Evolutionary conservation across 1,139 yeast genomes (phyloP).

Genomic region (Kurtzmaniella quercitrusa): DNA sequence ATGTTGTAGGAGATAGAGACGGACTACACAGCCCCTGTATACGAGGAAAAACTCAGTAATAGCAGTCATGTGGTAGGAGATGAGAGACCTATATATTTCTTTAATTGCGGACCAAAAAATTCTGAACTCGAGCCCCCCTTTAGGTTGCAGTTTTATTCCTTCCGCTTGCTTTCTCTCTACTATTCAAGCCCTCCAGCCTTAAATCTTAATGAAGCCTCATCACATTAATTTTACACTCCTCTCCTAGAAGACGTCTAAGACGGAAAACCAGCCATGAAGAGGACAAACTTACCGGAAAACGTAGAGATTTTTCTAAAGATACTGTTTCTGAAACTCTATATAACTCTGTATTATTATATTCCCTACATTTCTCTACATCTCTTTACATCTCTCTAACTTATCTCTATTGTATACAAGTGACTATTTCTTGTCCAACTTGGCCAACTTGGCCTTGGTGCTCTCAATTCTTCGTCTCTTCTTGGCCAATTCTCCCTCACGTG

Average conservation of each 20-base stretch:
- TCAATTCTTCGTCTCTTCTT: constrained; percentile 77
- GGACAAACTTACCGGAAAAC: no score
- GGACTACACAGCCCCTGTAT: background rate
- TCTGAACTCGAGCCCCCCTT: no score
- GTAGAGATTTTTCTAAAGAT: no score
- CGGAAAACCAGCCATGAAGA: no score
- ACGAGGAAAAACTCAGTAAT: background rate
- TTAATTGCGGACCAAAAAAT: no score
- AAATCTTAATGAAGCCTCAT: background rate
- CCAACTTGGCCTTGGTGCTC: constrained; percentile 58
- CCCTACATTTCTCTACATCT: no score
- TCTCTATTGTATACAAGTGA: background rate
- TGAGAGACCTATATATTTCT: background rate
- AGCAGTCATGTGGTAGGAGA: background rate
- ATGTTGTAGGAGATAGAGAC: no score
- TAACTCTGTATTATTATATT: no score
- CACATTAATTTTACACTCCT: background rate
- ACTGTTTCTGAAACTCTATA: no score
- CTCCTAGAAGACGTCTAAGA: no score
- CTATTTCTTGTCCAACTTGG: constrained; percentile 28
- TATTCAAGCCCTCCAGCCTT: background rate
- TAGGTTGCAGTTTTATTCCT: no score
- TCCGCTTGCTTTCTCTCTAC: background rate
- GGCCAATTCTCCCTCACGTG: constrained; percentile 67
- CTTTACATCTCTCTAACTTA: background rate